A percentile compares a stretch with the other conserved stretches of the same genome.
These are phyloP conservation scores for Tolypocladium capitatum DNA, from an alignment of 2,329 filamentous ascomycete genomes.

Conservation along the genomic window DNA sequence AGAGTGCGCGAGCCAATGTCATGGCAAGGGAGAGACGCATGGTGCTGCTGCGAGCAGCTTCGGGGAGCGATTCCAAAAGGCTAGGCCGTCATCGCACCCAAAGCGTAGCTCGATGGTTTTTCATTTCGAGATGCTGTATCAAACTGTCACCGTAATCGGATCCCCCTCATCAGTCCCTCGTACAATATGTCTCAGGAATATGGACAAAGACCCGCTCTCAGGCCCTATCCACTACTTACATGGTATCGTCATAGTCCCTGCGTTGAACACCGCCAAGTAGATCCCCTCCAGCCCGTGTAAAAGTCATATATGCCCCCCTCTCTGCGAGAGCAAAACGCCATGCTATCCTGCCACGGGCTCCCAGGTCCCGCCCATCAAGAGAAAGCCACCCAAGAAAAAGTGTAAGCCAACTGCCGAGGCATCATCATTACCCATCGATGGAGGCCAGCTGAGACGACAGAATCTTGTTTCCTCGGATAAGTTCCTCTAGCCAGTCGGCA, in stretches of 20 bases:
- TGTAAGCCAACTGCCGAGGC: neutral
- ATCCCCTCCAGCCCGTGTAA: neutral
- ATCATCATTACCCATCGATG: conserved; percentile 10
- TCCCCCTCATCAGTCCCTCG: neutral
- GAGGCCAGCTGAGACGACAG: conserved; percentile 39
- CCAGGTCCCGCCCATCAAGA: neutral
- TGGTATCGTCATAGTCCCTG: neutral
- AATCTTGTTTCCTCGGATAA: conserved; percentile 54
- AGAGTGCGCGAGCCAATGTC: neutral
- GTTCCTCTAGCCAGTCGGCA: conserved; percentile 63
- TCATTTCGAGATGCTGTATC: no score
- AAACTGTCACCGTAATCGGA: no score
- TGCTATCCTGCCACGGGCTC: neutral
- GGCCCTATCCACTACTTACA: neutral
- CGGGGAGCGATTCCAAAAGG: no score
- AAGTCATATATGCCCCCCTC: neutral
- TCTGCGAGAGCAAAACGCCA: neutral
- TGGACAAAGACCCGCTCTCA: neutral
- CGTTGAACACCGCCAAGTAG: neutral
- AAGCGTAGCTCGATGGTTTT: no score
- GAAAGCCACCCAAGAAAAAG: neutral
- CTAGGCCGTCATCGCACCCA: no score
- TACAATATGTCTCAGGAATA: neutral
- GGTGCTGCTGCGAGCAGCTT: neutral
- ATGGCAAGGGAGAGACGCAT: neutral